These are phyloP conservation scores for Aphanomyces stellatus DNA, from an alignment of 352 stramenopile species.

Conservation along the genomic window DNA sequence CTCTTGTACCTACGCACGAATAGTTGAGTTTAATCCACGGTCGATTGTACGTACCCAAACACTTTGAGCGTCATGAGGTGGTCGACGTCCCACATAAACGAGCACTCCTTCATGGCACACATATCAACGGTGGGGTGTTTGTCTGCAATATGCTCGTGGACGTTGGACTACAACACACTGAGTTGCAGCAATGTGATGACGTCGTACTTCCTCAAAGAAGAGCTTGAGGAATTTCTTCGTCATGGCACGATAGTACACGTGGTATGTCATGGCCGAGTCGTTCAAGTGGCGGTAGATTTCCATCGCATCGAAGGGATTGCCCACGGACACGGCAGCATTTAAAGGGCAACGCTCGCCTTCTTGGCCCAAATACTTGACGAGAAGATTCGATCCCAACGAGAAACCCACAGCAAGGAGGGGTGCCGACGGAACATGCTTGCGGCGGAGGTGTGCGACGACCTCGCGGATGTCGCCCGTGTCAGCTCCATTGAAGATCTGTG, in stretches of 20 bases:
- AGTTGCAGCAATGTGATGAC: not conserved
- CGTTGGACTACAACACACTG: constrained; percentile 34
- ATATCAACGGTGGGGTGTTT: constrained; percentile 44
- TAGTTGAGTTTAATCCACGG: not conserved
- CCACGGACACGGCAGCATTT: constrained; percentile 44
- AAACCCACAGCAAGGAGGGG: constrained; percentile 48
- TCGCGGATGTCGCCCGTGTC: constrained; percentile 60
- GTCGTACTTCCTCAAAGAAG: constrained; percentile 31
- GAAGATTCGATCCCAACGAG: constrained; percentile 60
- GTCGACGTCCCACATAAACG: constrained; percentile 47
- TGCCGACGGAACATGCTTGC: constrained; percentile 14
- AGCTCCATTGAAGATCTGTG: constrained; percentile 56
- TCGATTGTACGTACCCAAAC: constrained; percentile 39
- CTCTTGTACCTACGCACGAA: constrained; percentile 27
- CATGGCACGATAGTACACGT: constrained; percentile 47
- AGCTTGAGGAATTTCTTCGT: constrained; percentile 38
- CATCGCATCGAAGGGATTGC: constrained; percentile 57
- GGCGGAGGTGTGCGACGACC: constrained; percentile 29
- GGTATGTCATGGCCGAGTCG: constrained; percentile 35
- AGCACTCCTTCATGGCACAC: constrained; percentile 26
- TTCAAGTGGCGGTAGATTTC: constrained; percentile 37
- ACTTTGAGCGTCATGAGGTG: constrained; percentile 43
- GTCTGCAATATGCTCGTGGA: constrained; percentile 40
- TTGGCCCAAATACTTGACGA: constrained; percentile 69
- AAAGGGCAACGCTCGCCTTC: constrained; percentile 30